Conservation (phyloP, 331 rosid genomes). For the Acacia pycnantha region DNA sequence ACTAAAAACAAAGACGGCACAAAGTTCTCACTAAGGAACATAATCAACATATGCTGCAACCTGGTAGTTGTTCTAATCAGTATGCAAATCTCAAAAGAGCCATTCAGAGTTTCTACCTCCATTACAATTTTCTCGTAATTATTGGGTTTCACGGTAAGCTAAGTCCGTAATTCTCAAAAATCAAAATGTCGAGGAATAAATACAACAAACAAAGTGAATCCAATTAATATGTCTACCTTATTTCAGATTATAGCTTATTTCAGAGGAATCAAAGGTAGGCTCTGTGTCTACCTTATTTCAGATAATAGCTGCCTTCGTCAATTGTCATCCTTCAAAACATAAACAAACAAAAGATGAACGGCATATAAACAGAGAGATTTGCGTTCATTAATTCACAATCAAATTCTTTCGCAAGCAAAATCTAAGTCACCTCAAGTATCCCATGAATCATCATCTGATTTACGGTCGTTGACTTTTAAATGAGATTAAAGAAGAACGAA, state of each 20-base stretch:
- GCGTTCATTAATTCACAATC: neutral
- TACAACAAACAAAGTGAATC: neutral
- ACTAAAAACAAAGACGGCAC: neutral
- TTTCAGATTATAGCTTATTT: neutral
- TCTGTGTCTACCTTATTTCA: slow-evolving; percentile 20
- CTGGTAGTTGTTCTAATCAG: neutral
- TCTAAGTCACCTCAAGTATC: neutral
- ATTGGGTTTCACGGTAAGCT: neutral
- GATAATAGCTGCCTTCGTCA: slow-evolving; percentile 13
- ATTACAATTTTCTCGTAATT: neutral
- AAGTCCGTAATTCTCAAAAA: neutral
- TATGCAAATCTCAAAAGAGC: neutral
- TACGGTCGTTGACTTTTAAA: neutral
- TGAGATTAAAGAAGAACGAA: neutral
- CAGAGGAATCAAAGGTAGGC: neutral
- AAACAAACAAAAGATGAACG: slow-evolving; percentile 3
- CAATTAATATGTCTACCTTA: neutral
- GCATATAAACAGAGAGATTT: neutral
- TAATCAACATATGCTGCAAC: neutral
- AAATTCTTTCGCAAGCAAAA: neutral
- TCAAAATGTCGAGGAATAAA: neutral
- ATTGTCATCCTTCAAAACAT: slow-evolving; percentile 27
- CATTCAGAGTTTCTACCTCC: neutral
- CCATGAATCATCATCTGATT: neutral
- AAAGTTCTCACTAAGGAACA: neutral